These are phyloP conservation scores for Hypoxylon fragiforme DNA, from an alignment of 495 filamentous ascomycete genomes.

Conservation along the genomic window DNA sequence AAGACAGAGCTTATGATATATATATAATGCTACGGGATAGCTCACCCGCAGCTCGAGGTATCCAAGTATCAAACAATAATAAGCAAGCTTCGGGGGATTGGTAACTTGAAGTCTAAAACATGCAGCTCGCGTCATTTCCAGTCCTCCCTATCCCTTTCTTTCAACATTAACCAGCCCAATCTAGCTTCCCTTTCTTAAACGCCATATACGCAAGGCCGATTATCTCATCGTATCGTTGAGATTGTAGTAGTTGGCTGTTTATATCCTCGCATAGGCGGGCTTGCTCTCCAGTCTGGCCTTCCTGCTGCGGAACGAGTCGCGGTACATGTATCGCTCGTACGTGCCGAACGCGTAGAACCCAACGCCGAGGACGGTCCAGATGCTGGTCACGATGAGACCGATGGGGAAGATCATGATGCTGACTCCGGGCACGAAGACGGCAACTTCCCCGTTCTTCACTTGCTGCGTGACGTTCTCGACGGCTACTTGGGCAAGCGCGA, in stretches of 20 bases:
- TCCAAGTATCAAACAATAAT: not conserved
- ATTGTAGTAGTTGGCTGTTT: constrained; percentile 13
- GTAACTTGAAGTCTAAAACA: not conserved
- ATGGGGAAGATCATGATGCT: constrained; percentile 69
- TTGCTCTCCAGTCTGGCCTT: constrained; percentile 47
- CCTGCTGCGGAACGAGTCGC: constrained; percentile 61
- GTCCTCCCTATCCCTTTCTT: no score
- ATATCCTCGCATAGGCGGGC: constrained; percentile 41
- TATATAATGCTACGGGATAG: not conserved
- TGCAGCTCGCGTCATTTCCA: not conserved
- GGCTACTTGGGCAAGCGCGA: constrained; percentile 44
- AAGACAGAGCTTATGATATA: no score
- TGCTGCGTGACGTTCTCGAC: constrained; percentile 39
- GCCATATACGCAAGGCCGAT: no score
- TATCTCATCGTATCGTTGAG: not conserved
- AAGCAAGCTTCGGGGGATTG: not conserved
- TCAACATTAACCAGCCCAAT: no score
- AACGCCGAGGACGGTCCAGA: constrained; percentile 62
- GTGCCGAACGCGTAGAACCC: constrained; percentile 64
- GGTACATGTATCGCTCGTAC: constrained; percentile 62
- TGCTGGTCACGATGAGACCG: constrained; percentile 65
- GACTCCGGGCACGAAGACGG: constrained; percentile 68
- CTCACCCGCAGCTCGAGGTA: not conserved
- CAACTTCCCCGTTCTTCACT: constrained; percentile 46
- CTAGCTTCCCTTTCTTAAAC: no score